phyloP scores from a whole-genome alignment of 1,284 basidiomycete species.

The Cutaneotrichosporon cyanovorans region DNA sequence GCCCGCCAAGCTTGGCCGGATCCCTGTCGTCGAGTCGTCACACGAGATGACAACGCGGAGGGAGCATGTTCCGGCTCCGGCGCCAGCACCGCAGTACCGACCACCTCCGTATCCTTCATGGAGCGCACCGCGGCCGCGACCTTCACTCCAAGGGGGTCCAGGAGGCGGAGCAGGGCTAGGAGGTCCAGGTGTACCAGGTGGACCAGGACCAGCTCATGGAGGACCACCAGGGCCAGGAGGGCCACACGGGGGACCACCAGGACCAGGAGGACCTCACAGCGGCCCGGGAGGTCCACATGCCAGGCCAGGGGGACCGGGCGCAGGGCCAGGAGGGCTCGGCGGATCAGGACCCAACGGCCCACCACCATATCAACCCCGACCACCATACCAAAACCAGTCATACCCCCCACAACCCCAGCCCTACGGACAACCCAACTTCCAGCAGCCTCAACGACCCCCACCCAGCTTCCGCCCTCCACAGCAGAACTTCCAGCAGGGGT shows the following conservation, averaged over 20 bases:
- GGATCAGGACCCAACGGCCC: too few relatives aligned
- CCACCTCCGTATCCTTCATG: neutral
- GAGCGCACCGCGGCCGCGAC: neutral
- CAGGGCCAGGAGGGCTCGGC: too few relatives aligned
- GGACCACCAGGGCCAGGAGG: conserved; percentile 1
- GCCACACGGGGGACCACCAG: conserved; percentile 1
- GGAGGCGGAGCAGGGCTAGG: neutral
- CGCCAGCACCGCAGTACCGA: neutral
- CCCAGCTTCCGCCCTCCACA: neutral
- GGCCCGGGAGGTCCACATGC: neutral
- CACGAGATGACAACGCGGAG: conserved; percentile 39
- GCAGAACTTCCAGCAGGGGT: neutral
- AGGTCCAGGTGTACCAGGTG: neutral
- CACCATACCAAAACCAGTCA: too few relatives aligned
- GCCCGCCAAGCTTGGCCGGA: conserved; percentile 64
- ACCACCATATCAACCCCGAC: too few relatives aligned
- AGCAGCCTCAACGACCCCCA: neutral
- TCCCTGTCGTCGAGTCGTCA: conserved; percentile 27
- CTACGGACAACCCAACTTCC: neutral
- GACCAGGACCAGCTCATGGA: neutral
- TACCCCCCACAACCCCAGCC: neutral
- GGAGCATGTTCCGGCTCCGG: conserved; percentile 2
- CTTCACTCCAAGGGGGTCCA: neutral
- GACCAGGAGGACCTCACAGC: neutral
- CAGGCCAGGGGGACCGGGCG: too few relatives aligned